phyloP scores from a whole-genome alignment of 768 basidiomycete species.

The Mycena latifolia region DNA sequence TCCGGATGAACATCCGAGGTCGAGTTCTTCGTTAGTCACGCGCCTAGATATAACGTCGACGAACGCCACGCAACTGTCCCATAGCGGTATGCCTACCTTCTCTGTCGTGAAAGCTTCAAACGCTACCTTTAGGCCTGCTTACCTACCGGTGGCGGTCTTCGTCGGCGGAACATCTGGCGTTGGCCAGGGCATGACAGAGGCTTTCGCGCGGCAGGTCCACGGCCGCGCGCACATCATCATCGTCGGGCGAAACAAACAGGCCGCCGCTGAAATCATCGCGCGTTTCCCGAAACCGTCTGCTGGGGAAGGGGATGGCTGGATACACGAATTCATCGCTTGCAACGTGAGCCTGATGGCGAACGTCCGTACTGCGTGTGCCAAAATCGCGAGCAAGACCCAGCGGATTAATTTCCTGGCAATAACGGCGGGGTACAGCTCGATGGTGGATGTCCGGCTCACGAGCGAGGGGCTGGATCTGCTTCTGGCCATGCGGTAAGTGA shows the following conservation, averaged over 20 bases:
- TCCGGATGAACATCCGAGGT: too few relatives aligned
- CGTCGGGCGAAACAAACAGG: constrained; percentile 49
- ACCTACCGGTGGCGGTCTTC: constrained; percentile 34
- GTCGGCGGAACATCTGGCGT: constrained; percentile 36
- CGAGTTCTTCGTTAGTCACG: too few relatives aligned
- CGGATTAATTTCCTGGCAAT: constrained; percentile 47
- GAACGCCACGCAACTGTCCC: too few relatives aligned
- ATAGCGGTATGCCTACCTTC: too few relatives aligned
- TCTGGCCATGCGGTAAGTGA: constrained; percentile 9
- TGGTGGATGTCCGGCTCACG: constrained; percentile 44
- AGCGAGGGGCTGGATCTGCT: constrained; percentile 50
- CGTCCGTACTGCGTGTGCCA: too few relatives aligned
- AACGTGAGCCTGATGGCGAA: too few relatives aligned
- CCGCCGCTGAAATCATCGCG: constrained; percentile 48
- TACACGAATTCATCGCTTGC: too few relatives aligned
- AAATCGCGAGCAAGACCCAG: constrained; percentile 41
- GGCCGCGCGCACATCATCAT: constrained; percentile 54
- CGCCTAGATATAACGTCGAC: too few relatives aligned
- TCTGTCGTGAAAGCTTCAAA: too few relatives aligned
- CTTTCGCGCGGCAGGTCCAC: constrained; percentile 48
- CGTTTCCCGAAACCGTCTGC: constrained; percentile 41
- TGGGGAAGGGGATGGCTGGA: too few relatives aligned
- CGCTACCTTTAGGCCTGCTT: constrained; percentile 25
- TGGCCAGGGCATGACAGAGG: constrained; percentile 48
- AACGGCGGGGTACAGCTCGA: constrained; percentile 43